Conservation (phyloP, 2,329 filamentous ascomycete genomes). For the Rosellinia necatrix region DNA sequence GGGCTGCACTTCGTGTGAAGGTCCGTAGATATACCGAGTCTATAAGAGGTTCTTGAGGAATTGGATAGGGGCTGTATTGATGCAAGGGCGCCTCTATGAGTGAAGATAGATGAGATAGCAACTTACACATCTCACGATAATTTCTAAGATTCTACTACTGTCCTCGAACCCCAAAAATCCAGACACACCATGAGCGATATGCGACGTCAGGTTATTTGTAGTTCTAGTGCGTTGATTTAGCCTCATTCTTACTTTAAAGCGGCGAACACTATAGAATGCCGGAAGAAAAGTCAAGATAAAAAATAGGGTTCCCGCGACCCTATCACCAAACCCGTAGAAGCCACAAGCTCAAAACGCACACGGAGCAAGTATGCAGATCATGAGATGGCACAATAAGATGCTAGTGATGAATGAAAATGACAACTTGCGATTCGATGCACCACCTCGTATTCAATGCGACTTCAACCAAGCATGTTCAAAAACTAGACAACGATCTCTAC, state of each 20-base stretch:
- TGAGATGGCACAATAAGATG: too few relatives aligned
- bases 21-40: neutral
- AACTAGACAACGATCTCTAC: constrained; percentile 36
- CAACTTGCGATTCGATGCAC: too few relatives aligned
- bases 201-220: constrained; percentile 59
- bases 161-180: constrained; percentile 49
- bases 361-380: too few relatives aligned
- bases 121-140: constrained; percentile 55
- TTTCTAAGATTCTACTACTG: constrained; percentile 51
- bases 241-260: neutral
- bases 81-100: neutral
- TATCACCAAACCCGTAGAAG: too few relatives aligned
- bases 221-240: constrained; percentile 48
- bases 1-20: neutral
- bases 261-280: neutral
- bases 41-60: neutral
- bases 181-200: constrained; percentile 52
- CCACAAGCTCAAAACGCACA: neutral
- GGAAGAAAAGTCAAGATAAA: neutral
- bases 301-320: neutral
- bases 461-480: neutral
- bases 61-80: neutral
- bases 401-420: neutral
- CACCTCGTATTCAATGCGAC: neutral
- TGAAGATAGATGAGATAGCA: neutral